Evolutionary conservation across 306 rosid species (phyloP).

Genomic region (Dalbergia cultrata): DNA sequence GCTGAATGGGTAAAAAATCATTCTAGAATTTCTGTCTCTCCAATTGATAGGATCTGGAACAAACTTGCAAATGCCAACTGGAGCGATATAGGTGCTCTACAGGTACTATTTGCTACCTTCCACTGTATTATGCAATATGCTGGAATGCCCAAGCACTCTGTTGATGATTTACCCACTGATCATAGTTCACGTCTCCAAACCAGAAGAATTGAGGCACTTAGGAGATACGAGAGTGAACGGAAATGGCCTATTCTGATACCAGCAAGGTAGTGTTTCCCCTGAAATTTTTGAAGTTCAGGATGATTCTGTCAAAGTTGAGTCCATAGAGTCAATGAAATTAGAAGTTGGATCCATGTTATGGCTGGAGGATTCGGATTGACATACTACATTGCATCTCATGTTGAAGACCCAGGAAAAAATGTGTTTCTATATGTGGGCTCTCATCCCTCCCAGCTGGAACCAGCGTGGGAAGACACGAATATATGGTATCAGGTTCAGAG

Average conservation of each 20-base stretch:
- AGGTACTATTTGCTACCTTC: constrained; percentile 91
- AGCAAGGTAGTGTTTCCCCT: constrained; percentile 79
- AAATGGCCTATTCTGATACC: constrained; percentile 73
- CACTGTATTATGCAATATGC: constrained; percentile 83
- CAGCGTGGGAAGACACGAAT: constrained; percentile 99
- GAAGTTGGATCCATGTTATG: constrained; percentile 84
- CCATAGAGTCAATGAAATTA: constrained; percentile 79
- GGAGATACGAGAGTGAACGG: constrained; percentile 75
- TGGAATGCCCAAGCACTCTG: constrained; percentile 86
- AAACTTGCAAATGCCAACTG: constrained; percentile 98
- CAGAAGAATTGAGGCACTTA: constrained; percentile 87
- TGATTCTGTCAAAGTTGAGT: constrained; percentile 65
- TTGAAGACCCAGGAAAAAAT: constrained; percentile 83
- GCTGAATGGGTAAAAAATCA: constrained; percentile 92
- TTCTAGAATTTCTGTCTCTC: constrained; percentile 84
- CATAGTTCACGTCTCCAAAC: constrained; percentile 96
- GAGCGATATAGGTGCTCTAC: constrained; percentile 91
- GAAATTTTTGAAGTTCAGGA: constrained; percentile 97
- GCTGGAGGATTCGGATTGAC: constrained; percentile 89
- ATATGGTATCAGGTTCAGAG: constrained; percentile 99
- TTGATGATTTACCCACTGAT: constrained; percentile 96
- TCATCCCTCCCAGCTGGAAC: constrained; percentile 89
- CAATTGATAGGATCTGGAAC: constrained; percentile 93
- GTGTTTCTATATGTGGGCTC: constrained; percentile 85
- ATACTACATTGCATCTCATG: constrained; percentile 76